Evolutionary conservation across 345 rosid species (phyloP), one percentile per base, ranked within the genome.

Genomic region (Geranium brycei): DNA sequence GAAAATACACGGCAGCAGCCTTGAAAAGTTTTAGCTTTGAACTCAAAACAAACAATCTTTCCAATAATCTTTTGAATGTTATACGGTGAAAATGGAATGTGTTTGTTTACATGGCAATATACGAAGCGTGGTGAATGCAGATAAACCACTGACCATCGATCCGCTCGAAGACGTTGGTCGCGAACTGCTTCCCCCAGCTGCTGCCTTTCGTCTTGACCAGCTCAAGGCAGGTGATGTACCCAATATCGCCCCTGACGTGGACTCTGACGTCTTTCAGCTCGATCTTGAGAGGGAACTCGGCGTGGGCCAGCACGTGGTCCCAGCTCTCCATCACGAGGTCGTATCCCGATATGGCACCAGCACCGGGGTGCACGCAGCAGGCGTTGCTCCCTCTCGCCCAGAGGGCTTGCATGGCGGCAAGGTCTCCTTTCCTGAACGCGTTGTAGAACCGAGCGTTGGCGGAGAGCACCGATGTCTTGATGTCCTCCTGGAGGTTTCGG

Each of bases 121-220:
- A 47, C 13, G 95, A 90, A 62, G 97, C 99, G 77, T 93, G 99
- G 77, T 93, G 99, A 71, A 89, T 66, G 70, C 91, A 83, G 65
- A 90, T 86, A 64, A 75, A 81, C 96, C 97, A 90, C 38, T 73
- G 67, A 28, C 88, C 96, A 75, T 77, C 80, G 35, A 88, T 77
- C 77, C 74, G 77, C 83, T 93, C 97, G 72, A 90, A 90, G 71
- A 87, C 91, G 69, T 87, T 93, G 0, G 97, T 82, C 47, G 83
- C 97, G 73, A 85, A 89, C 74, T 93, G 97, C 31, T 86, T 90
- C 32, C 99, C 99, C 99, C 97, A 93, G 47, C 90, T 88, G 81
- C 84, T 83, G 16, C 95, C 96, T 78, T 80, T 86, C 12, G 96
- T 87, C 80, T 81, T 90, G 51, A 93, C 87, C 62, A 86, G 81